Percentiles rank a stretch among this genome's conserved stretches.
Conservation (phyloP, 192 early-diverging fungal genomes). For the Rhizophagus prolifer region DNA sequence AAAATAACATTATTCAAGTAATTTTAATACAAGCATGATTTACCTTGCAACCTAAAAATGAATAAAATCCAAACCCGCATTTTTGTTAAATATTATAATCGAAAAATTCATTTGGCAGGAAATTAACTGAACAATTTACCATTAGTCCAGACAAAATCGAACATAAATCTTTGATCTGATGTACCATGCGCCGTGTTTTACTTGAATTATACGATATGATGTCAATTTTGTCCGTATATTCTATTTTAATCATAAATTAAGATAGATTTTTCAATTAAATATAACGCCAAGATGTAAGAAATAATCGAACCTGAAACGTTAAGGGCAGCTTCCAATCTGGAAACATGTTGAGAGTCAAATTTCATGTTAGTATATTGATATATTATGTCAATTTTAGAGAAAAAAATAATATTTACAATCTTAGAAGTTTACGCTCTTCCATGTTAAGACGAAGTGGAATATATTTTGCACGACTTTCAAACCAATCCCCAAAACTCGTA, state of each 20-base stretch:
- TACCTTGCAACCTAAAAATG: slow-evolving; percentile 34
- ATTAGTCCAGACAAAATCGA: slow-evolving; percentile 91
- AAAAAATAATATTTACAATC: slow-evolving; percentile 58
- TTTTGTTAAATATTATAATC: background rate
- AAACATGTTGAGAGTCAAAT: background rate
- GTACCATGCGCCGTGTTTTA: slow-evolving; percentile 87
- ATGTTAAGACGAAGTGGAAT: slow-evolving; percentile 91
- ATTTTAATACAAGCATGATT: background rate
- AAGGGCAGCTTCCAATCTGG: slow-evolving; percentile 84
- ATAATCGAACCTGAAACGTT: slow-evolving; percentile 62
- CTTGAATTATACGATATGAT: slow-evolving; percentile 66
- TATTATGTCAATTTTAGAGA: background rate
- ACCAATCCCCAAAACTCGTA: slow-evolving; percentile 74
- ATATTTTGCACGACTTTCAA: slow-evolving; percentile 83
- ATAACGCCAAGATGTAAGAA: background rate
- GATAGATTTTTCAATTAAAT: background rate
- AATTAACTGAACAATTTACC: slow-evolving; percentile 35
- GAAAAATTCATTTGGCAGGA: background rate
- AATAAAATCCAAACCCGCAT: background rate
- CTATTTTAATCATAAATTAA: slow-evolving; percentile 28
- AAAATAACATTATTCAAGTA: too few species aligned
- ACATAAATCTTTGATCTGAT: slow-evolving; percentile 95
- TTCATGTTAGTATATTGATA: background rate
- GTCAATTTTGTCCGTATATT: slow-evolving; percentile 63
- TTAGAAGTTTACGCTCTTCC: slow-evolving; percentile 88